Conservation (phyloP, 768 basidiomycete species). For the Pleurotus cornucopiae region DNA sequence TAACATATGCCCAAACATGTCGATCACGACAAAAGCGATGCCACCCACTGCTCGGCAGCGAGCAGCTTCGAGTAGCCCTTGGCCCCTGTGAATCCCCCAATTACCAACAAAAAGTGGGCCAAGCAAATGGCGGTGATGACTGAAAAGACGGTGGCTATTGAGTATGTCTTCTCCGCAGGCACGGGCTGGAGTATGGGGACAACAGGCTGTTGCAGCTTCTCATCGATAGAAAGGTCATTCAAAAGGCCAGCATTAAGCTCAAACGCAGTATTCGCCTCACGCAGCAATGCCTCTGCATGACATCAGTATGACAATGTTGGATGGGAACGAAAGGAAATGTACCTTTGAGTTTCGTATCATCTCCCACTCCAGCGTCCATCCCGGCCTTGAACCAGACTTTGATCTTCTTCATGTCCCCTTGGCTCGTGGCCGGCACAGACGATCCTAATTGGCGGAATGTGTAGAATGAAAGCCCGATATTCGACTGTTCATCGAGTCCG, state of each 20-base stretch:
- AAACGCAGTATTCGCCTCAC: conserved; percentile 49
- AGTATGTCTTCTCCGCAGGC: conserved; percentile 8
- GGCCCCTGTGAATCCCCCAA: conserved; percentile 42
- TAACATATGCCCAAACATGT: no score
- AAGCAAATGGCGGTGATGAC: conserved; percentile 33
- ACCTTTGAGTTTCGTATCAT: conserved; percentile 39
- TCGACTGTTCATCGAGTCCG: conserved; percentile 45
- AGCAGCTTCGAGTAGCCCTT: conserved; percentile 42
- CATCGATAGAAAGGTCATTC: conserved; percentile 29
- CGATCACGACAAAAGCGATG: neutral
- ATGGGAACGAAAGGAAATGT: conserved; percentile 8
- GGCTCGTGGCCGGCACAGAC: conserved; percentile 33
- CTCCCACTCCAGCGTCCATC: conserved; percentile 46
- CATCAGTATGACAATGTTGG: neutral
- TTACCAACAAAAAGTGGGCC: conserved; percentile 44
- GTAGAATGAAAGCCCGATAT: conserved; percentile 59
- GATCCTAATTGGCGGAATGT: conserved; percentile 56
- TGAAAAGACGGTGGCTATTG: conserved; percentile 19
- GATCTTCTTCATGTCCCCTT: conserved; percentile 66
- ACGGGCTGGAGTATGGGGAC: neutral
- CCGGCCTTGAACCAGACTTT: conserved; percentile 68
- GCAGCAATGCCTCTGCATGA: conserved; percentile 34
- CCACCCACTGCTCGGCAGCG: conserved; percentile 35
- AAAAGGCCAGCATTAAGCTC: conserved; percentile 45
- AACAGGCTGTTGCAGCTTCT: conserved; percentile 29